These are phyloP conservation scores for Thelonectria discophora DNA, from an alignment of 2,329 filamentous ascomycete species.

Conservation along the genomic window DNA sequence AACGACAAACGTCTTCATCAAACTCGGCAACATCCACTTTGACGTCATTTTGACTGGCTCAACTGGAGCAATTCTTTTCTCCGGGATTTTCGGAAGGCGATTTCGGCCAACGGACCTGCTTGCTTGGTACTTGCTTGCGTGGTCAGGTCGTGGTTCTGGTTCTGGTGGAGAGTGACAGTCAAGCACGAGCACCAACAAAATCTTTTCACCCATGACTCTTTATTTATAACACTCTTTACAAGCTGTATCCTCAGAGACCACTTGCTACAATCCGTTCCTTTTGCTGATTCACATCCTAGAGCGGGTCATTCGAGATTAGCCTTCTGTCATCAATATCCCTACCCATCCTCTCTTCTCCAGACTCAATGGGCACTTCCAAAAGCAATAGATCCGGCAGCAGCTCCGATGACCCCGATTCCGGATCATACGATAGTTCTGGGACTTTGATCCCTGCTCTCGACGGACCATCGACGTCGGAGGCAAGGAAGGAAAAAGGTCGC, in stretches of 20 bases:
- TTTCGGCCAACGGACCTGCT: background rate
- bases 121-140: background rate
- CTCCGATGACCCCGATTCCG: conserved; percentile 38
- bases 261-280: too few relatives aligned
- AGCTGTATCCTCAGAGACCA: too few relatives aligned
- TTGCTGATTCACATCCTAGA: background rate
- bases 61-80: background rate
- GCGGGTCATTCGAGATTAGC: conserved; percentile 10
- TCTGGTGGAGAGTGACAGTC: background rate
- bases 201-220: background rate
- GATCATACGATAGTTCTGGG: conserved; percentile 17
- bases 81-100: conserved; percentile 1
- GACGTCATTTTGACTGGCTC: conserved; percentile 10
- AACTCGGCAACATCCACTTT: conserved; percentile 5
- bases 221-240: too few relatives aligned
- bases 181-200: too few relatives aligned
- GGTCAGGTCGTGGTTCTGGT: background rate
- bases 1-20: conserved; percentile 4
- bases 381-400: conserved; percentile 11
- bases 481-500: conserved; percentile 56
- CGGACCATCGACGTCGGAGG: conserved; percentile 27
- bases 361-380: conserved; percentile 35
- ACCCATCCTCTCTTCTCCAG: background rate
- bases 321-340: background rate
- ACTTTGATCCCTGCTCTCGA: conserved; percentile 6